Evolutionary conservation across 2,329 filamentous ascomycete species (phyloP).

Genomic region (Venturia pyrina): DNA sequence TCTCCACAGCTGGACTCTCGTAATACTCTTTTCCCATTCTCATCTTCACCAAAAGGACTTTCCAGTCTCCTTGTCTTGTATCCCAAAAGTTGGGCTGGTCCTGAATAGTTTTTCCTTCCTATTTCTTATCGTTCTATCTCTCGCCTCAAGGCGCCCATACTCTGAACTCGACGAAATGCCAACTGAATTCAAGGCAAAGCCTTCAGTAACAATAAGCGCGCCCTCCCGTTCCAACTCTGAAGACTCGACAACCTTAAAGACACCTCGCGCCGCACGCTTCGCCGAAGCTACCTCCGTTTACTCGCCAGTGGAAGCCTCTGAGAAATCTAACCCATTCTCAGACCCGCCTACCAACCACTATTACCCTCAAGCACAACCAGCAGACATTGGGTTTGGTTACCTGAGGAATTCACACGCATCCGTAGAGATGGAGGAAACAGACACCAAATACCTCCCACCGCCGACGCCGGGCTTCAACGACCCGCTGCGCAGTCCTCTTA

Average conservation of each 20-base stretch:
- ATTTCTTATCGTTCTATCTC: neutral
- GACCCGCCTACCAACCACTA: slow-evolving; percentile 48
- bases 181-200: slow-evolving; percentile 6
- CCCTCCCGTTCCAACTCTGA: neutral
- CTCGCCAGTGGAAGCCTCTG: slow-evolving; percentile 57
- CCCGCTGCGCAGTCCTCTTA: slow-evolving; percentile 67
- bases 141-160: neutral
- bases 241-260: slow-evolving; percentile 36
- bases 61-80: neutral
- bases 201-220: neutral
- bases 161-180: neutral
- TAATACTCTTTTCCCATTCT: slow-evolving; percentile 3
- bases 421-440: slow-evolving; percentile 45
- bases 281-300: slow-evolving; percentile 71
- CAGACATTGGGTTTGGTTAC: slow-evolving; percentile 89
- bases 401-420: slow-evolving; percentile 49
- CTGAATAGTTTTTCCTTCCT: neutral
- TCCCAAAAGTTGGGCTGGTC: slow-evolving; percentile 4
- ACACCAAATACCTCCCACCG: slow-evolving; percentile 36
- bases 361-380: slow-evolving; percentile 58
- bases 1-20: slow-evolving; percentile 10
- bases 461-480: slow-evolving; percentile 53
- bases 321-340: slow-evolving; percentile 43
- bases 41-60: neutral
- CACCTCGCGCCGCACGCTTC: slow-evolving; percentile 66